phyloP scores from a whole-genome alignment of 1,284 basidiomycete genomes.

The Volvariella surrecta region DNA sequence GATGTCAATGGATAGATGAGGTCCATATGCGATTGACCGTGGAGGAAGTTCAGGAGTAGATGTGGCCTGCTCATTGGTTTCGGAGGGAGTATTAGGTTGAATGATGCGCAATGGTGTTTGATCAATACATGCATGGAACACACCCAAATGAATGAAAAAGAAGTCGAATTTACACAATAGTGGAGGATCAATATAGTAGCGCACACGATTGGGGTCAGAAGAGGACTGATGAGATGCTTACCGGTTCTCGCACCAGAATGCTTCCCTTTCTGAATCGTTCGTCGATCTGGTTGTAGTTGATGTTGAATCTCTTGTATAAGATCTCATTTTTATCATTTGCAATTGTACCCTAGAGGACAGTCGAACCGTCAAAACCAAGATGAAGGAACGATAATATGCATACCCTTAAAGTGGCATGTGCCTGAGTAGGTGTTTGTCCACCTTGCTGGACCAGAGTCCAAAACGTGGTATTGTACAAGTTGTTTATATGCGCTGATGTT shows the following conservation, averaged over 20 bases:
- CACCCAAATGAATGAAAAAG: too few relatives aligned
- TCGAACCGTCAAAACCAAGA: conserved; percentile 4
- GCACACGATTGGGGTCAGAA: not conserved
- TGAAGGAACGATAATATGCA: conserved; percentile 9
- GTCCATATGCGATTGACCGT: too few relatives aligned
- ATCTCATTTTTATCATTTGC: conserved; percentile 91
- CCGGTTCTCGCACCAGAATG: conserved; percentile 64
- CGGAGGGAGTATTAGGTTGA: not conserved
- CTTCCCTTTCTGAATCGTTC: conserved; percentile 83
- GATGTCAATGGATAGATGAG: too few relatives aligned
- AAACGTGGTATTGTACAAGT: conserved; percentile 93
- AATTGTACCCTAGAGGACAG: conserved; percentile 62
- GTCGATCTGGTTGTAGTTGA: conserved; percentile 84
- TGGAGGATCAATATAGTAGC: too few relatives aligned
- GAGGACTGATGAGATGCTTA: conserved; percentile 10
- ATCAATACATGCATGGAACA: too few relatives aligned
- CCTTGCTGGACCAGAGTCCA: conserved; percentile 89
- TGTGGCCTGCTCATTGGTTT: not conserved
- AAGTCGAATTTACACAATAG: too few relatives aligned
- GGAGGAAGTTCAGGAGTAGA: not conserved
- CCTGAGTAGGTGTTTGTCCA: conserved; percentile 69
- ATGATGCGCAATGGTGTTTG: too few relatives aligned
- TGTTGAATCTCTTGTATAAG: conserved; percentile 70
- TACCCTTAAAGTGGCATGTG: conserved; percentile 73
- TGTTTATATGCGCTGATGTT: conserved; percentile 95